phyloP scores from a whole-genome alignment of 2,329 filamentous ascomycete species.

The Xylaria sp. region DNA sequence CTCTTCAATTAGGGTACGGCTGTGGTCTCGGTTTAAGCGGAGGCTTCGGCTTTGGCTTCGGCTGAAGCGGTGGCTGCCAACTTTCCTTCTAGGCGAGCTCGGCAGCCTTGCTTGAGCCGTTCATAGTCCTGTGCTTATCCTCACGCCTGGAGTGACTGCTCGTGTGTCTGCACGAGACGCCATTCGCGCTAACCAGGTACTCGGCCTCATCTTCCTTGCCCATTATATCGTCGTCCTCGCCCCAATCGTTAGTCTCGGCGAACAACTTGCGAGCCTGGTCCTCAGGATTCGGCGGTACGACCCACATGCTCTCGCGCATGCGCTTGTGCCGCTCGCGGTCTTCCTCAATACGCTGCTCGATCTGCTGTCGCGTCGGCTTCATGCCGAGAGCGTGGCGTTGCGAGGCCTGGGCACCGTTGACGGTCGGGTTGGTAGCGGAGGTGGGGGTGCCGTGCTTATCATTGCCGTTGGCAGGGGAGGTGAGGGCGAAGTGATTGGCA shows the following conservation, averaged over 20 bases:
- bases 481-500: slow-evolving; percentile 49
- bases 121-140: slow-evolving; percentile 5
- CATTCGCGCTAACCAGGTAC: slow-evolving; percentile 24
- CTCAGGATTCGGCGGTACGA: slow-evolving; percentile 59
- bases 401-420: slow-evolving; percentile 29
- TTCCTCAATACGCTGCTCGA: slow-evolving; percentile 95
- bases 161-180: slow-evolving; percentile 9
- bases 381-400: slow-evolving; percentile 28
- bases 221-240: slow-evolving; percentile 76
- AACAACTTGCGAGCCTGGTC: slow-evolving; percentile 76
- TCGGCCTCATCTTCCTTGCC: slow-evolving; percentile 66
- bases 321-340: slow-evolving; percentile 93
- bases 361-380: slow-evolving; percentile 72
- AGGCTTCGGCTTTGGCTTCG: neutral
- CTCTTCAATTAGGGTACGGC: too few species aligned
- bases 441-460: slow-evolving; percentile 31
- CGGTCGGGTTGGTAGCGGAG: slow-evolving; percentile 31
- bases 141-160: neutral
- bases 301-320: slow-evolving; percentile 88
- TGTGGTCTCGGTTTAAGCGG: too few species aligned
- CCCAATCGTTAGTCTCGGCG: slow-evolving; percentile 82
- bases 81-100: slow-evolving; percentile 13
- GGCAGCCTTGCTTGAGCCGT: slow-evolving; percentile 9
- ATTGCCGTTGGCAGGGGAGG: slow-evolving; percentile 44
- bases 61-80: slow-evolving; percentile 1